Evolutionary conservation across 2,329 filamentous ascomycete genomes (phyloP), one percentile per base, ranked within the genome.

Genomic region (Chaetoscypha palmicola): DNA sequence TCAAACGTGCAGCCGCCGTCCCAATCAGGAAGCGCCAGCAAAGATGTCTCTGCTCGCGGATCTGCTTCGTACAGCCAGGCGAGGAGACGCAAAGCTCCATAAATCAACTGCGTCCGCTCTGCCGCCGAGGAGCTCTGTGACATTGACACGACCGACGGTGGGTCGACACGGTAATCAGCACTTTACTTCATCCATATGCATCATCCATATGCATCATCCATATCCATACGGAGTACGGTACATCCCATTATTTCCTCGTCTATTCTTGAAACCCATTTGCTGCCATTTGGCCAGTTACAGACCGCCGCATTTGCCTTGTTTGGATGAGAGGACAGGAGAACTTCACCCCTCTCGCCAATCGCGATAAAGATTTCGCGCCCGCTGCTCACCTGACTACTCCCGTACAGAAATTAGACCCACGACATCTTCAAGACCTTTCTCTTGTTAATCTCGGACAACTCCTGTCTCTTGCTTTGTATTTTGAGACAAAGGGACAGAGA

Each of bases 21-120:
- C 51, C 41, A 55, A 55, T 54, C 40, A 50, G 23, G 45, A 50
- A 45, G 45, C 49, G 49, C 51, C 51, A 54, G 43, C 51, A 46
- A 35, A 48, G 40, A 36, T n/a, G n/a, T n/a, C n/a, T n/a, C n/a
- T n/a, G n/a, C n/a, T n/a, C n/a, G n/a, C n/a, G n/a, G n/a, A n/a
- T n/a, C n/a, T n/a, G n/a, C n/a, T n/a, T n/a, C n/a, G n/a, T n/a
- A n/a, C n/a, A n/a, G n/a, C n/a, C n/a, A n/a, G n/a, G n/a, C n/a
- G n/a, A n/a, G n/a, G n/a, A n/a, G n/a, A n/a, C n/a, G n/a, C n/a
- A n/a, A n/a, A n/a, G n/a, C n/a, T 41, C 39, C 39, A 34, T 16
- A 34, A 32, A 34, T 28, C 34, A 8, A 36, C 23, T 32, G 19
- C 24, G 24, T 28, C 7, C 24, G 24, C 24, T 28, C 24, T 28